Evolutionary conservation across 2,329 filamentous ascomycete species (phyloP), one percentile per base, ranked within the genome.

Genomic region (Penicillium crustosum): DNA sequence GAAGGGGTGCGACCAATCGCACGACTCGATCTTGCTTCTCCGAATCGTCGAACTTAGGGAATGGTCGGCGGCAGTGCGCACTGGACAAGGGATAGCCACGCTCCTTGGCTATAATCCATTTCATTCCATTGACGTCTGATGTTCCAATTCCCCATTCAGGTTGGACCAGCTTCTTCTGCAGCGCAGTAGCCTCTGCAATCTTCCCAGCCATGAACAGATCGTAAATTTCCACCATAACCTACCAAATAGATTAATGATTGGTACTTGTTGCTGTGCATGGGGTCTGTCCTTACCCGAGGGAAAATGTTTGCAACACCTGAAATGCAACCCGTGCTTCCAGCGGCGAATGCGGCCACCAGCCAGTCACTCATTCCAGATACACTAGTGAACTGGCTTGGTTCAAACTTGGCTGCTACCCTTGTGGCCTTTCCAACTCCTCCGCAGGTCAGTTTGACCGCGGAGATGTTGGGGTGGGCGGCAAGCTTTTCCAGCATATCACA

Each of bases 251-350:
- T 49, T 19, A 49, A 15, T 27, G 17, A 13, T 23, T 6, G 15
- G 7, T 27, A 12, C 9, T 19, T 27, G 0, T 12, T 70, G 61
- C 68, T 72, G 49, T 31, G 25, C 7, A 38, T 17, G 15, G 23
- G 25, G 47, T 49, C 15, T 29, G n/a, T 31, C 55, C 62, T 61
- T 41, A 69, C 73, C 67, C 79, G 81, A 9, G 85, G 85, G 64
- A 83, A 86, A 3, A 88, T 75, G 61, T 89, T 88, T 27, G 80
- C 86, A 60, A 88, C 83, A 3, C 84, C 86, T 0, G 85, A 83
- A 49, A 89, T 84, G 62, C 81, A 84, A 10, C 86, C 86, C 2
- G 81, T 79, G 31, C 81, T 83, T 17, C 86, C 86, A 7, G 82
- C 81, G 2, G 80, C 79, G 35, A 89, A 70, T 0, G 83, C 84